These are phyloP conservation scores for Cercospora zeae-maydis DNA, from an alignment of 2,329 filamentous ascomycete species.

Conservation along the genomic window DNA sequence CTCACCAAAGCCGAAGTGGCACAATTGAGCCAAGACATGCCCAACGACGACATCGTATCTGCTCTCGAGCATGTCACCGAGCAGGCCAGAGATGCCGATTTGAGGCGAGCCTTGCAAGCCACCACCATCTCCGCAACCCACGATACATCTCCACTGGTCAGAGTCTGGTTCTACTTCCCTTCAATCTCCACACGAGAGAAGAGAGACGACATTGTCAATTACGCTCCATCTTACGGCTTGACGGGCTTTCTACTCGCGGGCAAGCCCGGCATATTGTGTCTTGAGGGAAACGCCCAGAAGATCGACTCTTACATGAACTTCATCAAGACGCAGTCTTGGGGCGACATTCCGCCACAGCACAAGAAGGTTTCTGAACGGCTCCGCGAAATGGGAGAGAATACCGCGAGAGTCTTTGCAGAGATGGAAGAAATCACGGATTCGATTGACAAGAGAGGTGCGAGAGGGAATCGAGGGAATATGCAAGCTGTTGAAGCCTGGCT, in stretches of 20 bases:
- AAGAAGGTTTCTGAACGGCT: conserved; percentile 60
- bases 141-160: conserved; percentile 38
- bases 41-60: conserved; percentile 45
- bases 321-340: conserved; percentile 62
- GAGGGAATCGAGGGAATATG: conserved; percentile 54
- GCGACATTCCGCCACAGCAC: conserved; percentile 59
- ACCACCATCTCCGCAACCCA: background rate
- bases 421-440: conserved; percentile 58
- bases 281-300: conserved; percentile 47
- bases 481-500: conserved; percentile 52
- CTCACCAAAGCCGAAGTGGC: conserved; percentile 50
- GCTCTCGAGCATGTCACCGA: conserved; percentile 47
- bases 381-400: conserved; percentile 39
- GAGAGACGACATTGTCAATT: conserved; percentile 54
- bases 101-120: background rate
- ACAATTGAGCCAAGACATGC: conserved; percentile 41
- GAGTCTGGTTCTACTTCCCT: conserved; percentile 63
- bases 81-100: conserved; percentile 25
- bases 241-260: conserved; percentile 60
- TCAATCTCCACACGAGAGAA: conserved; percentile 59
- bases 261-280: conserved; percentile 55
- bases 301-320: conserved; percentile 61
- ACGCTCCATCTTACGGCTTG: conserved; percentile 52
- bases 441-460: conserved; percentile 48
- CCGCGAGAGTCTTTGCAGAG: conserved; percentile 47